These are phyloP conservation scores for Neonectria faginata DNA, from an alignment of 2,329 filamentous ascomycete genomes.

Conservation along the genomic window DNA sequence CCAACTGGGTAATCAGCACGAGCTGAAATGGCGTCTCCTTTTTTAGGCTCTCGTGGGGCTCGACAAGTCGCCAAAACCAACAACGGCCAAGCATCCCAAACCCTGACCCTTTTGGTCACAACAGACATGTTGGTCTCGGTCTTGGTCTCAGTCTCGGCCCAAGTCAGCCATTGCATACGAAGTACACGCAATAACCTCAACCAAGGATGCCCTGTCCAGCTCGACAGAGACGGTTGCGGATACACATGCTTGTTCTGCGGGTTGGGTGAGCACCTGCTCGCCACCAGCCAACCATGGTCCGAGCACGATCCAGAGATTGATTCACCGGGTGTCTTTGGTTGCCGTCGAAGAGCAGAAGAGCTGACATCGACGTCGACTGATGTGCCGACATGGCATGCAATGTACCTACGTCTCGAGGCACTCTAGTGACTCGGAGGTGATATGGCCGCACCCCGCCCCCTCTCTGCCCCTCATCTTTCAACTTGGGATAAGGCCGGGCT, in stretches of 20 bases:
- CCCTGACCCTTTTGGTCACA: neutral
- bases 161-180: slow-evolving; percentile 1
- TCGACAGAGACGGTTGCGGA: slow-evolving; percentile 21
- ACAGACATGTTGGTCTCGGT: slow-evolving; percentile 3
- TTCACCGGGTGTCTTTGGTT: slow-evolving; percentile 8
- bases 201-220: slow-evolving; percentile 26
- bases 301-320: slow-evolving; percentile 8
- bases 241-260: slow-evolving; percentile 27
- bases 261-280: slow-evolving; percentile 15
- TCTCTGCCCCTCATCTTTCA: neutral
- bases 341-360: slow-evolving; percentile 5
- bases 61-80: slow-evolving; percentile 12
- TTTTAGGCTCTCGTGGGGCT: slow-evolving; percentile 5
- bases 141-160: slow-evolving; percentile 11
- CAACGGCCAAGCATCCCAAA: slow-evolving; percentile 3
- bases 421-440: neutral
- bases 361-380: slow-evolving; percentile 8
- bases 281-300: slow-evolving; percentile 9
- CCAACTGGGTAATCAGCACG: slow-evolving; percentile 15
- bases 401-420: neutral
- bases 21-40: slow-evolving; percentile 13
- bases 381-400: neutral
- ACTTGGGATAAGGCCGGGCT: neutral
- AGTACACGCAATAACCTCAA: slow-evolving; percentile 19
- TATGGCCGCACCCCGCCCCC: neutral